Evolutionary conservation across 106 monocot species (phyloP).

Genomic region (Dioscorea zingiberensis): DNA sequence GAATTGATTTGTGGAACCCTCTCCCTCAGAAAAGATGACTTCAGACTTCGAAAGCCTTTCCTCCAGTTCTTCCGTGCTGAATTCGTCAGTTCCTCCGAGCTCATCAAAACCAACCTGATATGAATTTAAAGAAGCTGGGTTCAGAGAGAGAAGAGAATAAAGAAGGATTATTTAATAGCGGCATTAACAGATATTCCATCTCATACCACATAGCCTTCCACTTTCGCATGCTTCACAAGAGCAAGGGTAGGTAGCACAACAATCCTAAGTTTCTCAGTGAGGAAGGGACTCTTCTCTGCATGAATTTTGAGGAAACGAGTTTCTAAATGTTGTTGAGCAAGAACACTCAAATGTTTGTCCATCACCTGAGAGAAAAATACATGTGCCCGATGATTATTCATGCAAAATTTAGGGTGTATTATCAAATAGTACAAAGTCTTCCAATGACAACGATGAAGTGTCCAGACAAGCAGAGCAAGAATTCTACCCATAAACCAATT

Average conservation of each 20-base stretch:
- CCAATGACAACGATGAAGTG: no score
- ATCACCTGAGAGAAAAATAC: constrained; percentile 55
- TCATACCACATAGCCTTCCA: constrained; percentile 93
- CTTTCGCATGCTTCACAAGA: constrained; percentile 89
- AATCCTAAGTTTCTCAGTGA: constrained; percentile 85
- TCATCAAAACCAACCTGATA: constrained; percentile 89
- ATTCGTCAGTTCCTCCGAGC: constrained; percentile 87
- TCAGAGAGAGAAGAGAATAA: background rate
- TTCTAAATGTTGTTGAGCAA: constrained; percentile 90
- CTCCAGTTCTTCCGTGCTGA: constrained; percentile 87
- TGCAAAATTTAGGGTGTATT: no score
- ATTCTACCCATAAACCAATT: no score
- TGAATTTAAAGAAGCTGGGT: background rate
- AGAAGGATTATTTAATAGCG: background rate
- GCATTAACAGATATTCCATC: background rate
- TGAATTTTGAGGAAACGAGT: constrained; percentile 93
- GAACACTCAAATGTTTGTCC: constrained; percentile 83
- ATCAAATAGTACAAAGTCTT: no score
- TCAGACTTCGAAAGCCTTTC: constrained; percentile 77
- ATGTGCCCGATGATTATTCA: no score
- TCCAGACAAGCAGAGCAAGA: no score
- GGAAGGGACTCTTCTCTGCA: constrained; percentile 94
- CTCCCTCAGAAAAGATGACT: constrained; percentile 67
- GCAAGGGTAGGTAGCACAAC: constrained; percentile 90
- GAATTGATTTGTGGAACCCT: constrained; percentile 32